Conservation (phyloP, 768 basidiomycete genomes). For the Termitomyces sp. region DNA sequence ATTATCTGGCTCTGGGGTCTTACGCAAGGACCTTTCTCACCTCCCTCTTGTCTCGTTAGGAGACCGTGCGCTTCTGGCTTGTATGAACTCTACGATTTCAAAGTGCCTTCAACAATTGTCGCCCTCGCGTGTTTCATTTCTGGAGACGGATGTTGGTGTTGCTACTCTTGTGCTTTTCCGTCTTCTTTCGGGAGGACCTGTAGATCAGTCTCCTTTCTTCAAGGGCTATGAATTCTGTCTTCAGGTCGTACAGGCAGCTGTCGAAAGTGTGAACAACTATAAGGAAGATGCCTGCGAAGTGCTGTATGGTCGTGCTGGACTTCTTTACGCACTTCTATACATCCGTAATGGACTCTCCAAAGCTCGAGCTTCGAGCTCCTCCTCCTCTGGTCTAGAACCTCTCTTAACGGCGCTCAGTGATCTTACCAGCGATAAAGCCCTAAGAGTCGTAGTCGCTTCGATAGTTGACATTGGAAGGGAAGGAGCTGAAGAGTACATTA, state of each 20-base stretch:
- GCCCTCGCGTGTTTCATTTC: constrained; percentile 26
- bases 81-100: not conserved
- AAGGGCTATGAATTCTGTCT: constrained; percentile 16
- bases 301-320: constrained; percentile 53
- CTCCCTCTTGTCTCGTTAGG: not conserved
- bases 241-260: constrained; percentile 17
- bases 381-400: not conserved
- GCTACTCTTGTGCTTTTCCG: constrained; percentile 30
- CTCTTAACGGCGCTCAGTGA: constrained; percentile 3
- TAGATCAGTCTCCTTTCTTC: constrained; percentile 6
- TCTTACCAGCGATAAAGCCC: constrained; percentile 27
- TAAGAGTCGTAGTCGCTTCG: constrained; percentile 33
- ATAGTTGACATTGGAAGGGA: constrained; percentile 39
- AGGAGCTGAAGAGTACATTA: constrained; percentile 29
- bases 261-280: constrained; percentile 12
- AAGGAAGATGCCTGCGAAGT: constrained; percentile 44
- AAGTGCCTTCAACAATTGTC: not conserved
- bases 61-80: constrained; percentile 2
- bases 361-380: not conserved
- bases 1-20: not conserved
- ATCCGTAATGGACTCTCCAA: constrained; percentile 23
- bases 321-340: constrained; percentile 45
- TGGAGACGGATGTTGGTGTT: constrained; percentile 35
- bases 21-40: not conserved
- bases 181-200: constrained; percentile 9